These are phyloP conservation scores for Saussurea involucrata DNA, from an alignment of 129 eudicot genomes.

Conservation along the genomic window DNA sequence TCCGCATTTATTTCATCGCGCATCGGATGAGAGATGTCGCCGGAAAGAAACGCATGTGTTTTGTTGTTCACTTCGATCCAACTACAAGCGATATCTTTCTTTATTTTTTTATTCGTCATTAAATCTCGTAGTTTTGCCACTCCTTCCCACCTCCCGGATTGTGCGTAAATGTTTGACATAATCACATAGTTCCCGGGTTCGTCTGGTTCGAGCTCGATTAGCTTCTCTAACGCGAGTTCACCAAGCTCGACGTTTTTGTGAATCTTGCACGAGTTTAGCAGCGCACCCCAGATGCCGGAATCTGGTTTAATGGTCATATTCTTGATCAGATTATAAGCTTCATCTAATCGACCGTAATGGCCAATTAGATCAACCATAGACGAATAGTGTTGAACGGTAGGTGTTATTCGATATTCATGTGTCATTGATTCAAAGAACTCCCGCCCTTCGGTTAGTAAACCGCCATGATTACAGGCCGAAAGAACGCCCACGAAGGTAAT, in stretches of 20 bases:
- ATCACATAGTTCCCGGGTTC: slow-evolving; percentile 71
- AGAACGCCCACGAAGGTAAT: slow-evolving; percentile 73
- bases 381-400: slow-evolving; percentile 67
- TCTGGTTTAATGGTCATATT: slow-evolving; percentile 49
- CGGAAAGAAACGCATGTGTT: slow-evolving; percentile 57
- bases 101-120: slow-evolving; percentile 45
- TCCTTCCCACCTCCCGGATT: slow-evolving; percentile 61
- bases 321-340: slow-evolving; percentile 50
- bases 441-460: slow-evolving; percentile 51
- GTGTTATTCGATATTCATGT: slow-evolving; percentile 39
- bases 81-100: slow-evolving; percentile 60
- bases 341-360: slow-evolving; percentile 54
- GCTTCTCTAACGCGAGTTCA: slow-evolving; percentile 54
- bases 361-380: slow-evolving; percentile 75
- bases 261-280: slow-evolving; percentile 56
- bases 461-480: slow-evolving; percentile 71
- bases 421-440: slow-evolving; percentile 47
- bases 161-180: slow-evolving; percentile 69
- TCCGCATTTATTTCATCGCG: slow-evolving; percentile 49
- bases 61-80: slow-evolving; percentile 68
- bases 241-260: slow-evolving; percentile 62
- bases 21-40: slow-evolving; percentile 57
- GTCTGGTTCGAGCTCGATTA: slow-evolving; percentile 60
- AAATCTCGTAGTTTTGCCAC: slow-evolving; percentile 52
- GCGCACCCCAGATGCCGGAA: slow-evolving; percentile 74